Conservation (phyloP, 2,329 filamentous ascomycete genomes). For the Ramularia collo-cygni region DNA sequence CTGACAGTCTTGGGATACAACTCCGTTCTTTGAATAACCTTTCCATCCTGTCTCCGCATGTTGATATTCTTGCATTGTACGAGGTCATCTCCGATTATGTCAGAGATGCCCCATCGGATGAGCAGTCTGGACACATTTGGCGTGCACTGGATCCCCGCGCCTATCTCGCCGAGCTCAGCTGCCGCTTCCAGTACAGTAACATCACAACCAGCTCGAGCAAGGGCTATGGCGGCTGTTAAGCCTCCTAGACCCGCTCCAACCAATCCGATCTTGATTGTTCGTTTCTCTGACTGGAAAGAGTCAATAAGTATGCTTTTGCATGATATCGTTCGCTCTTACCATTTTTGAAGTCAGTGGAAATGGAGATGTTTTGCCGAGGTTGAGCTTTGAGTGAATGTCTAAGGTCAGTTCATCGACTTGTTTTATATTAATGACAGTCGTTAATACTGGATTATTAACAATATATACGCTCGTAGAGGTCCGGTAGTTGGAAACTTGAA, state of each 20-base stretch:
- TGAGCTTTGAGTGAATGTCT: no score
- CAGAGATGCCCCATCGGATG: constrained; percentile 33
- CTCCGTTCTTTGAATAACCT: constrained; percentile 21
- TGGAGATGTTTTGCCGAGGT: no score
- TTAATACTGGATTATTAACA: no score
- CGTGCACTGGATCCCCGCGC: constrained; percentile 22
- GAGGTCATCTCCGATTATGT: constrained; percentile 38
- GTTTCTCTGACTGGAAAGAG: background rate
- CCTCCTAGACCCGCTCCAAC: constrained; percentile 34
- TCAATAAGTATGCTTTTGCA: no score
- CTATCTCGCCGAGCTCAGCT: constrained; percentile 31
- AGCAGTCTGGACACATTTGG: constrained; percentile 34
- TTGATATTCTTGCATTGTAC: constrained; percentile 34
- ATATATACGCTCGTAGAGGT: no score
- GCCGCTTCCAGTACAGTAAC: constrained; percentile 37
- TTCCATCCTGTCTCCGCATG: constrained; percentile 34
- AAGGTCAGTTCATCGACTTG: no score
- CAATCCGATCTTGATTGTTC: constrained; percentile 13
- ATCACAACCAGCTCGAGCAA: constrained; percentile 28
- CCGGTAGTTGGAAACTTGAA: no score
- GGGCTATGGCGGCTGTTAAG: constrained; percentile 35
- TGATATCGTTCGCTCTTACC: no score
- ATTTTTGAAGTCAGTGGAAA: no score
- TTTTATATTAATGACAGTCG: no score
- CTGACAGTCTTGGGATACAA: constrained; percentile 22